Conservation (phyloP, 441 rosid species). For the Rhodomyrtus psidioides region DNA sequence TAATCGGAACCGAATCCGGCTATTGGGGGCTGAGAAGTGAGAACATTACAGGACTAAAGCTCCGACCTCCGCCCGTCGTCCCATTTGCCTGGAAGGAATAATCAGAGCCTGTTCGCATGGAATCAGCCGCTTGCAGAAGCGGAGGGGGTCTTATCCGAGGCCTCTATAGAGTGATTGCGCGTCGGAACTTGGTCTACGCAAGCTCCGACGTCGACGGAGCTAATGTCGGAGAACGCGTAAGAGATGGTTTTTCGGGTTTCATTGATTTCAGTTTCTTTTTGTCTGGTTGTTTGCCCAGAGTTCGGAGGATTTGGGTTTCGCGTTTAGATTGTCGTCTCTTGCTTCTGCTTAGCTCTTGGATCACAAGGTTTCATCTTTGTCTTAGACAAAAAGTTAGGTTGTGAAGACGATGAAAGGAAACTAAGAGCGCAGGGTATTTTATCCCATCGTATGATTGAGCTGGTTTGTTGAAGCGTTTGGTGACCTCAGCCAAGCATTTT, state of each 20-base stretch:
- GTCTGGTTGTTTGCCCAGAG: background rate
- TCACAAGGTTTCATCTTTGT: background rate
- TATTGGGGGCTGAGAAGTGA: background rate
- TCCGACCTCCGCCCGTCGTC: background rate
- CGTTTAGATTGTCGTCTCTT: background rate
- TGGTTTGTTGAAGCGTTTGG: background rate
- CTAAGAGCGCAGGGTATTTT: too few species aligned
- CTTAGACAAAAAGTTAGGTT: background rate
- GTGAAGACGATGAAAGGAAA: background rate
- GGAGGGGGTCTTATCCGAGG: background rate
- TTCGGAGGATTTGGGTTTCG: background rate
- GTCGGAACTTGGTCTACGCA: background rate
- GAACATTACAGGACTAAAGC: background rate
- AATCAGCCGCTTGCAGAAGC: background rate
- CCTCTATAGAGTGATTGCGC: too few species aligned
- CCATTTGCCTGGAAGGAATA: background rate
- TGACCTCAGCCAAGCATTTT: background rate
- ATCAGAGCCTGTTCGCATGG: background rate
- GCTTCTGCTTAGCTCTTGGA: background rate
- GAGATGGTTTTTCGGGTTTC: background rate
- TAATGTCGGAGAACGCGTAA: accelerated
- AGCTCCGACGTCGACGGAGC: background rate
- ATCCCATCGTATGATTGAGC: background rate
- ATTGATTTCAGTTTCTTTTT: background rate
- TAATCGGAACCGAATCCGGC: background rate